Evolutionary conservation across 2,329 filamentous ascomycete genomes (phyloP).

Genomic region (Colletotrichum sp.): DNA sequence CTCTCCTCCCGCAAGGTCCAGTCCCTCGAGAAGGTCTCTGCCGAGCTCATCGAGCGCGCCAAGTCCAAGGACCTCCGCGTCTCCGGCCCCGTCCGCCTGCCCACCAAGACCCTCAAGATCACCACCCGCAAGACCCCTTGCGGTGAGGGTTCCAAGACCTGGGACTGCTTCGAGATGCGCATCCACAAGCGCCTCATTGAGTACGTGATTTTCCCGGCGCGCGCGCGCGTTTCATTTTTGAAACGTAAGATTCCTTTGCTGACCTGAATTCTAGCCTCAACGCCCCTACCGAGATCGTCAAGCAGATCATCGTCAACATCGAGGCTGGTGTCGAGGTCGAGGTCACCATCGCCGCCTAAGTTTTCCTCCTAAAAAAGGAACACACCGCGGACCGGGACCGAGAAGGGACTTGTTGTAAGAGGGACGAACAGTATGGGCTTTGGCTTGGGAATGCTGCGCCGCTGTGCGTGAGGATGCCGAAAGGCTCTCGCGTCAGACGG

Average conservation of each 20-base stretch:
- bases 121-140: slow-evolving; percentile 97
- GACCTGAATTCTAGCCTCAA: slow-evolving; percentile 65
- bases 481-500: not conserved
- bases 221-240: rapidly evolving
- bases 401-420: not conserved
- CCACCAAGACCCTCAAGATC: slow-evolving; percentile 96
- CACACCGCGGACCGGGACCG: slow-evolving; percentile 25
- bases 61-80: slow-evolving; percentile 98
- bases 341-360: slow-evolving; percentile 87
- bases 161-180: slow-evolving; percentile 99
- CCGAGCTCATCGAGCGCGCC: slow-evolving; percentile 97
- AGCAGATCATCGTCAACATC: slow-evolving; percentile 97
- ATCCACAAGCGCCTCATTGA: slow-evolving; percentile 99
- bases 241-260: slow-evolving; percentile 2
- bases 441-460: slow-evolving; percentile 1
- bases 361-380: slow-evolving; percentile 33
- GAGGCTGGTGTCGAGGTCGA: slow-evolving; percentile 93
- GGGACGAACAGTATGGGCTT: slow-evolving; percentile 11
- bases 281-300: slow-evolving; percentile 96
- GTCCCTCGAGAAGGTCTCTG: slow-evolving; percentile 97
- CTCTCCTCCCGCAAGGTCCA: slow-evolving; percentile 87
- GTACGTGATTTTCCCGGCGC: too few species aligned
- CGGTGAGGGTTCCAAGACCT: slow-evolving; percentile 99
- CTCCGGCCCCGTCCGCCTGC: slow-evolving; percentile 89
- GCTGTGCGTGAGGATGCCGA: not conserved